Conservation (phyloP, 2,329 filamentous ascomycete genomes). For the Juglanconis juglandina region DNA sequence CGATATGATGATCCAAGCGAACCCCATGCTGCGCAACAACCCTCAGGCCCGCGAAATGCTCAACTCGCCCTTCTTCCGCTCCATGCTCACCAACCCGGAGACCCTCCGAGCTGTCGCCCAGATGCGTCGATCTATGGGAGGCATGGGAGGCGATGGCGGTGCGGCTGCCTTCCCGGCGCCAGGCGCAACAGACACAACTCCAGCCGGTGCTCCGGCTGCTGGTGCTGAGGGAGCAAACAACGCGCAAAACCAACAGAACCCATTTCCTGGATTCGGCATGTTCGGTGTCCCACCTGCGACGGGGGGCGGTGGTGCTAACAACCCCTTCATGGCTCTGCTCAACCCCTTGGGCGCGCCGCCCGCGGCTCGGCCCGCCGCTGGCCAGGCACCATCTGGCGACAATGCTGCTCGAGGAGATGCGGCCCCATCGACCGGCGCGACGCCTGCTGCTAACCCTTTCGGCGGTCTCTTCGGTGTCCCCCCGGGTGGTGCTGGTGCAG, state of each 20-base stretch:
- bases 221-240: conserved; percentile 31
- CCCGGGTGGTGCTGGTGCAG: conserved; percentile 28
- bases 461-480: conserved; percentile 57
- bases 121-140: conserved; percentile 71
- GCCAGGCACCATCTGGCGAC: conserved; percentile 24
- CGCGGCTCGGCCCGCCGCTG: conserved; percentile 28
- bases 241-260: conserved; percentile 25
- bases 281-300: conserved; percentile 23
- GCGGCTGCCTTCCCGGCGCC: conserved; percentile 76
- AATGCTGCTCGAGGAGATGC: conserved; percentile 19
- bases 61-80: conserved; percentile 80
- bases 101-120: conserved; percentile 78
- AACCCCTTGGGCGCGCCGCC: conserved; percentile 38
- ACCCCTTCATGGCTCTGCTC: conserved; percentile 36
- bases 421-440: conserved; percentile 22
- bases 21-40: conserved; percentile 74
- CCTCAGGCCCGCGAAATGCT: conserved; percentile 80
- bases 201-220: conserved; percentile 39
- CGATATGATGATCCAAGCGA: conserved; percentile 90
- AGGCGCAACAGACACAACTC: conserved; percentile 84
- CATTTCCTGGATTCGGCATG: conserved; percentile 40
- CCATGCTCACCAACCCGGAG: conserved; percentile 90
- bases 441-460: conserved; percentile 58
- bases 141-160: conserved; percentile 53
- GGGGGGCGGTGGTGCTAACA: conserved; percentile 27